Evolutionary conservation across 2,329 filamentous ascomycete species (phyloP), one percentile per base, ranked within the genome.

Genomic region (Penicillium olsonii): DNA sequence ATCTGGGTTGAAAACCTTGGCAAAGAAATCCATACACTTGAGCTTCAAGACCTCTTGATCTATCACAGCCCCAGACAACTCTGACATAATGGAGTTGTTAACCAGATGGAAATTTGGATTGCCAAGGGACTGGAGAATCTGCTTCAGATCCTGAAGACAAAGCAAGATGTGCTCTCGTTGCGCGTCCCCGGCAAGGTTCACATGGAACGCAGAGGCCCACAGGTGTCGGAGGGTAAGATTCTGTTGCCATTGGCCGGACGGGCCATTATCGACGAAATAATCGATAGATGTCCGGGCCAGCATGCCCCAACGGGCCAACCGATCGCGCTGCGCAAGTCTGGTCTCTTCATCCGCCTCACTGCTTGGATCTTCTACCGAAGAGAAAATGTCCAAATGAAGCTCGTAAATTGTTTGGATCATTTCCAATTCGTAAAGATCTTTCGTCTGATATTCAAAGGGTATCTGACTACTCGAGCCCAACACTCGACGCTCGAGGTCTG

Each of bases 11-110:
- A 97, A 97, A 0, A 99, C 82, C 31, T 86, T 89, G 42, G 91
- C 79, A 70, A 99, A 97, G 68, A 97, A 97, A 65, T 96, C 92
- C 83, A 95, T 94, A 0, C 92, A 97, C 12, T 90, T 96, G 27
- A 97, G 79, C 62, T 92, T 91, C 11, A 90, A 92, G 20, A 96
- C 87, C 66, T 99, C 92, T 46, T 90, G 85, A 55, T 97, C 92
- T 7, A 94, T 86, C 0, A 90, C 89, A n/a, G 82, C 80, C 2
- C 84, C 74, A 0, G 92, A 96, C 42, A 99, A 82, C 54, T 94
- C 88, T 0, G 90, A 84, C 85, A 99, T 95, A 17, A 92, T 82
- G 1, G 84, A 82, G 64, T 96, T 97, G 68, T 99, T 97, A 4
- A 87, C 76, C 12, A 97, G 76, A 11, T 88, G 81, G 0, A 76